A percentile compares a stretch with the other conserved stretches of the same genome.
These are phyloP conservation scores for Beta macrorhiza DNA, from an alignment of 179 eudicot genomes.

Conservation along the genomic window DNA sequence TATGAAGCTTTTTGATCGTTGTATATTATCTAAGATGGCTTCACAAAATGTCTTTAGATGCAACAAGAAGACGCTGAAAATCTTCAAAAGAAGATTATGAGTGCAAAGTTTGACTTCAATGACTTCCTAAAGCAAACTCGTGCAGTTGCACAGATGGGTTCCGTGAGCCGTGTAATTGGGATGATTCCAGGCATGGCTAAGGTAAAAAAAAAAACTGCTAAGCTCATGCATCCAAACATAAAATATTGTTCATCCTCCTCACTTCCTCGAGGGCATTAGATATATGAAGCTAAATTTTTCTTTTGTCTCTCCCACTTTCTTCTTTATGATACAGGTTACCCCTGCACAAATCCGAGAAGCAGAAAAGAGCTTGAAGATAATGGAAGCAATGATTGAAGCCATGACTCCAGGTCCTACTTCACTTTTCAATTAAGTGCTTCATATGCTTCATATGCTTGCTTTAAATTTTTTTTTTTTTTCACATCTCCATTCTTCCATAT, in stretches of 20 bases:
- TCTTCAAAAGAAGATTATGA: constrained; percentile 92
- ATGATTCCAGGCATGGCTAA: constrained; percentile 99
- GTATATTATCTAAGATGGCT: constrained; percentile 14
- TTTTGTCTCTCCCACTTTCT: not conserved
- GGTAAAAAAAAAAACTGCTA: constrained; percentile 39
- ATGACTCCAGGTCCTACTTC: constrained; percentile 81
- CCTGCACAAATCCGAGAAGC: constrained; percentile 99
- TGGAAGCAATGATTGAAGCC: constrained; percentile 93
- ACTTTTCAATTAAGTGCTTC: not conserved
- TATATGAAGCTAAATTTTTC: not conserved
- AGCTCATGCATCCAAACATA: not conserved
- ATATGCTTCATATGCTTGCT: constrained; percentile 2
- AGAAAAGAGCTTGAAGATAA: constrained; percentile 78
- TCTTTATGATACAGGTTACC: constrained; percentile 48
- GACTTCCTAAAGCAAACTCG: constrained; percentile 98
- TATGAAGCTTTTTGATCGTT: not conserved
- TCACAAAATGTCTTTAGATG: constrained; percentile 54
- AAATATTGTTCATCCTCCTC: not conserved
- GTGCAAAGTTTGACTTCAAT: constrained; percentile 91
- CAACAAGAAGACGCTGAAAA: constrained; percentile 94
- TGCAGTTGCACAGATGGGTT: constrained; percentile 96
- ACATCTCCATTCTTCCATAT: not conserved
- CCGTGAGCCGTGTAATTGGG: constrained; percentile 95
- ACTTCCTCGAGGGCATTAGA: constrained; percentile 10
- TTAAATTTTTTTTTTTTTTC: not conserved